Percentiles rank a stretch among this genome's conserved stretches.
Conservation (phyloP, 2,329 filamentous ascomycete species). For the Balansia obtecta region DNA sequence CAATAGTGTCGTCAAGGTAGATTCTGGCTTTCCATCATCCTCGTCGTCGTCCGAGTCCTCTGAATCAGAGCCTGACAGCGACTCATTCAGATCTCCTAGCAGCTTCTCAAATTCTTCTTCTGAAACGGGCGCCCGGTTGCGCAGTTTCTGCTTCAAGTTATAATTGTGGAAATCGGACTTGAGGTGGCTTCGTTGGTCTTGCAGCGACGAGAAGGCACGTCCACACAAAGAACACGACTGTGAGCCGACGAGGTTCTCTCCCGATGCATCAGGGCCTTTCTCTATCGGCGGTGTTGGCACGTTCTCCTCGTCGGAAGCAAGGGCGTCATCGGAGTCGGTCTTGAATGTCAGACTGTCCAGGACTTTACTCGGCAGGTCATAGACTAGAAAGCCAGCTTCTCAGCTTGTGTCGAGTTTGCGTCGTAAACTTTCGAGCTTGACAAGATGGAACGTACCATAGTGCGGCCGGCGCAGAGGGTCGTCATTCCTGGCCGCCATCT, state of each 20-base stretch:
- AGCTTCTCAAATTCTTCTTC: conserved; percentile 81
- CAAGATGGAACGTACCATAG: conserved; percentile 27
- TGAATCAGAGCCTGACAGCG: conserved; percentile 75
- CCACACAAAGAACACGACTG: conserved; percentile 75
- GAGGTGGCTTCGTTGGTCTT: conserved; percentile 75
- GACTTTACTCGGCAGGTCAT: conserved; percentile 67
- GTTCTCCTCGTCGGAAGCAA: conserved; percentile 11
- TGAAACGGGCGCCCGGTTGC: conserved; percentile 56
- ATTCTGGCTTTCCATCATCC: conserved; percentile 45
- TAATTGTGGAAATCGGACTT: conserved; percentile 88
- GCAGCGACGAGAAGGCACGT: conserved; percentile 55
- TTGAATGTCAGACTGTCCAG: conserved; percentile 50
- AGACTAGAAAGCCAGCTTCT: conserved; percentile 43
- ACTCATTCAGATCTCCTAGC: conserved; percentile 78
- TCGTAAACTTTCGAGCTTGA: too few relatives aligned
- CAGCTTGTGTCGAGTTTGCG: conserved; percentile 1
- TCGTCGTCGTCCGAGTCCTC: conserved; percentile 53
- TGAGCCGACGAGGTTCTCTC: conserved; percentile 38
- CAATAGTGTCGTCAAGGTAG: conserved; percentile 61
- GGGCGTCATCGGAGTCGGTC: conserved; percentile 17
- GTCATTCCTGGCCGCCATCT: conserved; percentile 17
- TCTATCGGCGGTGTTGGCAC: conserved; percentile 13
- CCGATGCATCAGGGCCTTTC: conserved; percentile 12
- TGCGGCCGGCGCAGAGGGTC: conserved; percentile 38
- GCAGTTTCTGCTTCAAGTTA: conserved; percentile 84